Conservation (phyloP, 768 basidiomycete species). For the Mycena epipterygia region DNA sequence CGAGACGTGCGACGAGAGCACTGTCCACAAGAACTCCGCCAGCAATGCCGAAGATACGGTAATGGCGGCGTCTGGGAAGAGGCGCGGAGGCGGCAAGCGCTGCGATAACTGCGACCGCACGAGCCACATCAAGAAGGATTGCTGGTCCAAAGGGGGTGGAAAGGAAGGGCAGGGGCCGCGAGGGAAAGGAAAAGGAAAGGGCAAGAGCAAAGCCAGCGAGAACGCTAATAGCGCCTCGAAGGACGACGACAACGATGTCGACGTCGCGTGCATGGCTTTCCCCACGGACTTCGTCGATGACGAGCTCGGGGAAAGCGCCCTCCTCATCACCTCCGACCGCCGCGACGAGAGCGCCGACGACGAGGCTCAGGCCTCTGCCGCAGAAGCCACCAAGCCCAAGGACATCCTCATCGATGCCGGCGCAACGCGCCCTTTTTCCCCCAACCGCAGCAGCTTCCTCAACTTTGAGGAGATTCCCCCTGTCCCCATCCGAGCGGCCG, state of each 20-base stretch:
- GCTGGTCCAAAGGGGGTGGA: slow-evolving; percentile 33
- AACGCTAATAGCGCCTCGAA: slow-evolving; percentile 30
- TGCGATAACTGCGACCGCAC: slow-evolving; percentile 48
- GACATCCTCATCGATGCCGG: slow-evolving; percentile 23
- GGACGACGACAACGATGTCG: slow-evolving; percentile 27
- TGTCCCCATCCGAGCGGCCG: slow-evolving; percentile 15
- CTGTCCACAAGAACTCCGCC: slow-evolving; percentile 10
- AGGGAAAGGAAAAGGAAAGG: slow-evolving; percentile 32
- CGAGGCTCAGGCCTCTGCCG: not conserved
- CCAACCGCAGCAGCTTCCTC: slow-evolving; percentile 10
- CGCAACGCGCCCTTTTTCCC: slow-evolving; percentile 24
- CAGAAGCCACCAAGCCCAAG: not conserved
- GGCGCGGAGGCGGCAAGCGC: not conserved
- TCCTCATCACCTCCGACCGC: not conserved
- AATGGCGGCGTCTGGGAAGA: slow-evolving; percentile 22
- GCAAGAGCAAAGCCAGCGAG: slow-evolving; percentile 30
- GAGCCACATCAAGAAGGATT: slow-evolving; percentile 40
- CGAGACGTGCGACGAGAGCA: slow-evolving; percentile 15
- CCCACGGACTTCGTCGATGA: not conserved
- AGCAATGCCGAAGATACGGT: not conserved
- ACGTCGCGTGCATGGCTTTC: not conserved
- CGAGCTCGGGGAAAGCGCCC: not conserved
- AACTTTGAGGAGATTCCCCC: slow-evolving; percentile 14
- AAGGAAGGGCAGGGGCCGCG: slow-evolving; percentile 45
- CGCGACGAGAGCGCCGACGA: not conserved